A percentile compares a stretch with the other conserved stretches of the same genome.
phyloP scores from a whole-genome alignment of 73 alveolate species.

The Paramecium octaurelia region DNA sequence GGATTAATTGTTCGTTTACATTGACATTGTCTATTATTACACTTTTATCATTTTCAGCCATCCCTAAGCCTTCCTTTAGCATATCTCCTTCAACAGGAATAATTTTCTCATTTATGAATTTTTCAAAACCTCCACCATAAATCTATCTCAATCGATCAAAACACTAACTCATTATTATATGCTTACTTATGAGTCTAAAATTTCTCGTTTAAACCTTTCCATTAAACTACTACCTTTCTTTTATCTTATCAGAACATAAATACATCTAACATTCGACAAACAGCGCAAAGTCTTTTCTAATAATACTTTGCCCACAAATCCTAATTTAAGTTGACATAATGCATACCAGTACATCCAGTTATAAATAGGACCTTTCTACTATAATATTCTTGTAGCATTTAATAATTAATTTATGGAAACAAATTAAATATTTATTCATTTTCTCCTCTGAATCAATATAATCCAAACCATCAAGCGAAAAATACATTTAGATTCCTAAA shows the following conservation, averaged over 20 bases:
- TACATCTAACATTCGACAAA: conserved; percentile 65
- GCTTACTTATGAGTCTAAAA: conserved; percentile 70
- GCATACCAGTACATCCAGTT: conserved; percentile 73
- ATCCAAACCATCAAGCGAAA: not conserved
- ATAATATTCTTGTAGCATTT: conserved; percentile 34
- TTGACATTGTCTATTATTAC: conserved; percentile 60
- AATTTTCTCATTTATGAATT: conserved; percentile 64
- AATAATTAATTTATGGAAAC: not conserved
- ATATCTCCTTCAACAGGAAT: conserved; percentile 68
- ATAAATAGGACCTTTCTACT: conserved; percentile 61
- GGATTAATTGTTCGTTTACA: not conserved
- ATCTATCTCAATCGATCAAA: conserved; percentile 73
- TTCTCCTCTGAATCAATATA: not conserved
- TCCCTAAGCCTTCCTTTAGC: conserved; percentile 69
- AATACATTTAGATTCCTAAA: not conserved
- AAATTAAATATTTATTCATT: not conserved
- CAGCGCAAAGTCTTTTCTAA: conserved; percentile 75
- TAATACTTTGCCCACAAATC: conserved; percentile 84
- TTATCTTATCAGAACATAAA: conserved; percentile 72
- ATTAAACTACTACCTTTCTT: conserved; percentile 64
- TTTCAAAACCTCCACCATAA: conserved; percentile 63
- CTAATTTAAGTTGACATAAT: not conserved
- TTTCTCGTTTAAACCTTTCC: conserved; percentile 78
- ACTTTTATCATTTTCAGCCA: conserved; percentile 52
- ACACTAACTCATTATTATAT: not conserved